A percentile compares a stretch with the other conserved stretches of the same genome.
phyloP scores from a whole-genome alignment of 306 rosid species.

The Cucurbita argyrosperma region DNA sequence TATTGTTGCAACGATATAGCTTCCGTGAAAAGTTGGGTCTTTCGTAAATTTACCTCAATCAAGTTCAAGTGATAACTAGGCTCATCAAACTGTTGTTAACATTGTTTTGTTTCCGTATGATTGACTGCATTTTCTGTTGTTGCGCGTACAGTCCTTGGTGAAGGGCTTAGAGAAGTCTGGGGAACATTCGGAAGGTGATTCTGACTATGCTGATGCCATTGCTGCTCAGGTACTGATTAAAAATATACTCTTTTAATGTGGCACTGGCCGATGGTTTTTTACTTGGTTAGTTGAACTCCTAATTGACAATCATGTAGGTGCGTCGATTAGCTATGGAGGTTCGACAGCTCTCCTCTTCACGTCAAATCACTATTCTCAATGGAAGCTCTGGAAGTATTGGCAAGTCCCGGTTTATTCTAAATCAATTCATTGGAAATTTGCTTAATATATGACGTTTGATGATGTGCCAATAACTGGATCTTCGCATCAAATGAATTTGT shows the following conservation, averaged over 20 bases:
- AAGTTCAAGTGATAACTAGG: background rate
- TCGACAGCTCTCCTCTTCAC: constrained; percentile 26
- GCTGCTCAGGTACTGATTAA: constrained; percentile 48
- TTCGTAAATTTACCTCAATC: background rate
- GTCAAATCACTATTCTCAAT: constrained; percentile 52
- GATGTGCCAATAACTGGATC: background rate
- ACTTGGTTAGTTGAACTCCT: background rate
- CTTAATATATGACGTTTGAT: background rate
- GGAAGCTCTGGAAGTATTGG: constrained; percentile 48
- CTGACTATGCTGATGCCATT: constrained; percentile 51
- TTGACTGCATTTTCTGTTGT: background rate
- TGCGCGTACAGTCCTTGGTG: constrained; percentile 35
- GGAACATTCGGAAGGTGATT: constrained; percentile 47
- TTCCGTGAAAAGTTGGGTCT: background rate
- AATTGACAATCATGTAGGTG: constrained; percentile 31
- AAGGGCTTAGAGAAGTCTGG: constrained; percentile 54
- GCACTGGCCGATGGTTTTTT: background rate
- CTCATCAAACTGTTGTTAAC: background rate
- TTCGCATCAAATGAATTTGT: background rate
- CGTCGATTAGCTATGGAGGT: constrained; percentile 63
- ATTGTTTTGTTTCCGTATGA: background rate
- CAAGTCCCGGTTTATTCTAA: constrained; percentile 9
- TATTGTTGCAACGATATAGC: background rate
- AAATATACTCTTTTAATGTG: background rate
- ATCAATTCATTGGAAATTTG: background rate